phyloP scores from a whole-genome alignment of 148 eudicot genomes.

The Fagopyrum homotropicum region DNA sequence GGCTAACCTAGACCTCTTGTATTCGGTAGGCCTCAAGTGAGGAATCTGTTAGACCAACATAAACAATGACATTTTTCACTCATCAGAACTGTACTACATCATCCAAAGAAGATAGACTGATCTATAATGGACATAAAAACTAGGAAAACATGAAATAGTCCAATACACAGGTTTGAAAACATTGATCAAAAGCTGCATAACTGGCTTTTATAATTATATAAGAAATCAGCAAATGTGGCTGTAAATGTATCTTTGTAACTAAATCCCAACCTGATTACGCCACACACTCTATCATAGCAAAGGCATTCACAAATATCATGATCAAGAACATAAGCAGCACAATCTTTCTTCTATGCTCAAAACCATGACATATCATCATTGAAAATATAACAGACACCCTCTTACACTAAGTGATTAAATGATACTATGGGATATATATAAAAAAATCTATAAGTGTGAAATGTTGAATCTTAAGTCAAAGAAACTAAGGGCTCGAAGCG shows the following conservation, averaged over 20 bases:
- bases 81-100: not conserved
- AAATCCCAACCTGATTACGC: not conserved
- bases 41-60: not conserved
- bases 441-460: not conserved
- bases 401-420: not conserved
- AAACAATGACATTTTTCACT: not conserved
- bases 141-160: too few species aligned
- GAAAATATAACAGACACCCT: not conserved
- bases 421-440: not conserved
- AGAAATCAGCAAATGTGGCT: not conserved
- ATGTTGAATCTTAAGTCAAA: not conserved
- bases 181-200: too few species aligned
- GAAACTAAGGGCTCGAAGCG: too few species aligned
- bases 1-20: slow-evolving; percentile 37
- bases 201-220: not conserved
- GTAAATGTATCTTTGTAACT: not conserved
- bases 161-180: too few species aligned
- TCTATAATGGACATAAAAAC: not conserved
- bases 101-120: not conserved
- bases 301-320: not conserved
- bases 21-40: slow-evolving; percentile 9
- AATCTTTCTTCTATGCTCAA: not conserved
- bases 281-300: not conserved
- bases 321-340: not conserved
- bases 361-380: not conserved